phyloP scores from a whole-genome alignment of 176 grass and related monocot genomes.

The Metroxylon sagu region DNA sequence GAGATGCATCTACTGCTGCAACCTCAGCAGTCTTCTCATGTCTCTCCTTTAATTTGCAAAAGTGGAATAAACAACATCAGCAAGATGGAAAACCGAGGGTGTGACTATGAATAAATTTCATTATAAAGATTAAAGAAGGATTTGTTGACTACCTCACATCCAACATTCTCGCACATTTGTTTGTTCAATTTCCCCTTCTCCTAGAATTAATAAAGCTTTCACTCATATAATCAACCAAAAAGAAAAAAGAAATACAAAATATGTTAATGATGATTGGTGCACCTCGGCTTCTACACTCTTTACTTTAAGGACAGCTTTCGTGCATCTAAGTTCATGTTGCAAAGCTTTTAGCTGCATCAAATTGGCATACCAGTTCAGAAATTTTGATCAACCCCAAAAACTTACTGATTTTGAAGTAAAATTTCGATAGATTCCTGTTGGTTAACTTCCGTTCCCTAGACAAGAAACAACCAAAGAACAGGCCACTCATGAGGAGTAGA shows the following conservation, averaged over 20 bases:
- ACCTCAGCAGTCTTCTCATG: constrained; percentile 6
- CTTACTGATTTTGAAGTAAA: not conserved
- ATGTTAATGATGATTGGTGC: not conserved
- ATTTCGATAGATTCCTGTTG: not conserved
- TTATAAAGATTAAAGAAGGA: not conserved
- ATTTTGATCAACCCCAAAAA: not conserved
- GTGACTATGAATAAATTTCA: not conserved
- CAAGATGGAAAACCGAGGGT: not conserved
- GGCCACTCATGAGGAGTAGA: not conserved
- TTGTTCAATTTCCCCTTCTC: constrained; percentile 3
- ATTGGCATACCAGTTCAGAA: not conserved
- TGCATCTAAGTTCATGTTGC: constrained; percentile 47
- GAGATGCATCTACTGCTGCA: constrained; percentile 16
- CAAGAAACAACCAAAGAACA: not conserved
- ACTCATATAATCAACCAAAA: not conserved
- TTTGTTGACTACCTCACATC: not conserved
- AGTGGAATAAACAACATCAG: not conserved
- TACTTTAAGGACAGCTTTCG: constrained; percentile 27
- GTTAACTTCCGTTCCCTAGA: not conserved
- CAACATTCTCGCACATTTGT: not conserved
- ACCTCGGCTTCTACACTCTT: constrained; percentile 52
- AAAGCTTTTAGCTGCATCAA: constrained; percentile 33
- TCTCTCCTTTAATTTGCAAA: constrained; percentile 9
- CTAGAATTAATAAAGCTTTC: not conserved
- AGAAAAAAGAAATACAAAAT: not conserved